A percentile compares a stretch with the other conserved stretches of the same genome.
Evolutionary conservation across 495 filamentous ascomycete species (phyloP).

Genomic region (Talaromyces adpressus): DNA sequence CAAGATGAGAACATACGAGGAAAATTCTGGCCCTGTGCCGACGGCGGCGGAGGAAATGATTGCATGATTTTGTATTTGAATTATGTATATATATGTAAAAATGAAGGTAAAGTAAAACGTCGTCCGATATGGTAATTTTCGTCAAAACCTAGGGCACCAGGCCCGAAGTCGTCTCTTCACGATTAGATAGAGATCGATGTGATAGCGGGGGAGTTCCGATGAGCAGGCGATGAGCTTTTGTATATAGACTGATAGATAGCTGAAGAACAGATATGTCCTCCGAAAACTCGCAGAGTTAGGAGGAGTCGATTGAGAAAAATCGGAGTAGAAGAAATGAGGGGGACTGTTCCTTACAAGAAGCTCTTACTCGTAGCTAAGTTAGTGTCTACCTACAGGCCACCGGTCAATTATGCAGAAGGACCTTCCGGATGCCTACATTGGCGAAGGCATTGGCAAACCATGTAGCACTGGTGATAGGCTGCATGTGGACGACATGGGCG

Average conservation of each 20-base stretch:
- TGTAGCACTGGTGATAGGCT: slow-evolving; percentile 5
- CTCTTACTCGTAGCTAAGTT: neutral
- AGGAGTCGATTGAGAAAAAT: neutral
- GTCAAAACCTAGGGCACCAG: neutral
- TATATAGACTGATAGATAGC: neutral
- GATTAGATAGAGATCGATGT: neutral
- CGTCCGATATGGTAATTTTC: neutral
- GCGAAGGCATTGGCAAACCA: neutral
- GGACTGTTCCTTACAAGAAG: neutral
- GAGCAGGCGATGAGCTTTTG: neutral
- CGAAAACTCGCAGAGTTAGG: neutral
- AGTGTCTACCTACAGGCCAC: neutral
- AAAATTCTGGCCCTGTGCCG: slow-evolving; percentile 10
- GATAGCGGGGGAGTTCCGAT: neutral
- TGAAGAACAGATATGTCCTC: neutral
- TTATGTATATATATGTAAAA: neutral
- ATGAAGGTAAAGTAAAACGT: neutral
- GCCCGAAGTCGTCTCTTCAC: neutral
- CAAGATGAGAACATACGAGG: slow-evolving; percentile 11
- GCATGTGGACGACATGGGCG: neutral
- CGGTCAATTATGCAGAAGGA: neutral
- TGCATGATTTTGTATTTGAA: slow-evolving; percentile 5
- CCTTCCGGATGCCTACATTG: neutral
- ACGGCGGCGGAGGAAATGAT: slow-evolving; percentile 13
- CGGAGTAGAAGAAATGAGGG: neutral